Base-by-base conservation (phyloP, 2,329 filamentous ascomycete genomes). In the Bipolaris sorokiniana region DNA sequence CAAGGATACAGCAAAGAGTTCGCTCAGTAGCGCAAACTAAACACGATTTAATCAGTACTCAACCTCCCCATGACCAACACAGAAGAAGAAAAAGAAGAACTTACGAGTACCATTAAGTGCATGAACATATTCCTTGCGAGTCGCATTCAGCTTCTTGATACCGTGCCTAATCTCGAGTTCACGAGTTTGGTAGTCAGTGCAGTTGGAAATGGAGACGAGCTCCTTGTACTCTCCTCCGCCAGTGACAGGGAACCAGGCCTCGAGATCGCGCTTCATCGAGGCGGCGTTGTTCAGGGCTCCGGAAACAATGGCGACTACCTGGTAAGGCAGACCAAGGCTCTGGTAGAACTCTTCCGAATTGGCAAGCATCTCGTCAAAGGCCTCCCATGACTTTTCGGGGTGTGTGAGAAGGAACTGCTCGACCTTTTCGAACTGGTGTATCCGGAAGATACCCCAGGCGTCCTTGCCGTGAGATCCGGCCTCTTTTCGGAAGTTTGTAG, bases 391-490 rank as follows among this genome's bases (percentile, higher is more conserved):
- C 65, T 75, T 71, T 57, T 97, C 92, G 0, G 92, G 92, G 69
- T 96, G 90, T 23, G 72, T 76, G 63, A 90, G 90, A 26, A 76
- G 62, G 58, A 76, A 76, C 44, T 76, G 73, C 61, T 75, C 73
- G 3, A 75, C 69, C 65, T 75, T 97, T 78, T 98, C 94, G 72
- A 98, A 99, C 77, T 99, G 94, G 77, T 99, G 95, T 26, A 98
- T 93, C 64, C 95, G 89, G 85, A 97, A 99, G 61, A 98, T 92
- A 54, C 95, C 95, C 95, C 95, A 99, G 1, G 94, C 94, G 76
- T 99, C 92, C 75, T 92, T 90, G 28, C 92, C 90, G 73, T 95
- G 94, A 18, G 91, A 88, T 51, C 95, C 95, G 38, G 95, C 95
- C 77, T 99, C 95, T 79, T 96, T 93, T 67, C 95, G 86, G 83